Evolutionary conservation across 345 rosid genomes (phyloP), one percentile per base, ranked within the genome.

Genomic region (Hirschfeldia incana): DNA sequence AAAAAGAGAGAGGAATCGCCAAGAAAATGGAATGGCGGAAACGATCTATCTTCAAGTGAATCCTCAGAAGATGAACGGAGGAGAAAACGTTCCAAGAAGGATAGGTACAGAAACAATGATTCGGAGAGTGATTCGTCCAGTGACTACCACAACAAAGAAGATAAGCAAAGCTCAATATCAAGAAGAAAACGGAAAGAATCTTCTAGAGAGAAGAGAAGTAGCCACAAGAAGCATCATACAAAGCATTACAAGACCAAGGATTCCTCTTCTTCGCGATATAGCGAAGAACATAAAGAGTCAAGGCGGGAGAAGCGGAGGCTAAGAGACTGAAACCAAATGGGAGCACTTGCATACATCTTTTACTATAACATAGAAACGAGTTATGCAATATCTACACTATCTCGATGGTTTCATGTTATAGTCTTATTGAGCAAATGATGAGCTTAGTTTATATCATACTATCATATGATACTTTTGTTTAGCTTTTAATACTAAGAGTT

Each of bases 51-150:
- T 16, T 75, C 68, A 46, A 78, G 85, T 69, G 84, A 86, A 61
- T 85, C 87, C 5, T 85, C 88, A 13, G 97, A 88, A 73, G 91
- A 87, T 60, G 93, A 88, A 70, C 83, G 85, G 73, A 84, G 85
- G 78, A 85, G 86, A 75, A 85, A 84, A 75, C 85, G 85, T 63
- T 85, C 60, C 9, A 85, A 84, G 72, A 82, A 79, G 33, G 83
- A 73, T 70, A 77, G 61, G 17, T 69, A 84, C 65, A 86, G 77
- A 29, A 85, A 87, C 83, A 82, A 86, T 57, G 90, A 86, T 67
- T 85, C 91, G 2, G 83, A 78, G 39, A 87, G 88, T 65, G 91
- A 89, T 74, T 87, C 85, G 57, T 87, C 90, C 3, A 59, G 79
- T 32, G 92, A 88, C 81, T 30, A 83, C 64, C 37, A 61, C 67